A percentile compares a stretch with the other conserved stretches of the same genome.
These are phyloP conservation scores for Saccharomycopsis sp. DNA, from an alignment of 805 yeast genomes.

Conservation along the genomic window DNA sequence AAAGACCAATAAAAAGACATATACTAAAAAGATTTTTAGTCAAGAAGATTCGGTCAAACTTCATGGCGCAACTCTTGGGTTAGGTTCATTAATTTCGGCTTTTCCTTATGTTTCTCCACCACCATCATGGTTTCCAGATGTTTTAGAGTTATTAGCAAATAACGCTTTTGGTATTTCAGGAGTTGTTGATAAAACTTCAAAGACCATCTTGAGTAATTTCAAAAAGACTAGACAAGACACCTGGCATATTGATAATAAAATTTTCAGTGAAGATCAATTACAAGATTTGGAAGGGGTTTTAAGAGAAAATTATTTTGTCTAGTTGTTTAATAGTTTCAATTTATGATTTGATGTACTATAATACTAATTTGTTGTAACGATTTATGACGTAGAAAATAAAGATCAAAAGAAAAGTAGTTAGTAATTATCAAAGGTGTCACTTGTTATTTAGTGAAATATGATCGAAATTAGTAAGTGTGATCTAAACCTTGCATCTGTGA, in stretches of 20 bases:
- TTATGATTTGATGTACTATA: too few species aligned
- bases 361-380: too few species aligned
- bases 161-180: conserved; percentile 69
- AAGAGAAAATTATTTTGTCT: conserved; percentile 87
- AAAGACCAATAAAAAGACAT: conserved; percentile 17
- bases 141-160: conserved; percentile 58
- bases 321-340: conserved; percentile 11
- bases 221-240: conserved; percentile 91
- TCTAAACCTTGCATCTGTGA: too few species aligned
- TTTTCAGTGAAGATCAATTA: conserved; percentile 66
- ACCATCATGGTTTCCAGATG: conserved; percentile 78
- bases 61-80: conserved; percentile 82
- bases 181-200: conserved; percentile 72
- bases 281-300: conserved; percentile 91
- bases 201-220: conserved; percentile 69
- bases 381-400: too few species aligned
- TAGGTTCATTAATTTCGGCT: conserved; percentile 82
- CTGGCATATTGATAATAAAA: conserved; percentile 81
- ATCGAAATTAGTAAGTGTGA: too few species aligned
- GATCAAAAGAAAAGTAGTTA: too few species aligned
- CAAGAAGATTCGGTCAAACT: conserved; percentile 36
- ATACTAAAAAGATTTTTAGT: conserved; percentile 22
- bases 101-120: conserved; percentile 89
- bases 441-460: too few species aligned
- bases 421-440: too few species aligned